These are phyloP conservation scores for Ophiostoma perfectum DNA, from an alignment of 2,329 filamentous ascomycete species.

Conservation along the genomic window DNA sequence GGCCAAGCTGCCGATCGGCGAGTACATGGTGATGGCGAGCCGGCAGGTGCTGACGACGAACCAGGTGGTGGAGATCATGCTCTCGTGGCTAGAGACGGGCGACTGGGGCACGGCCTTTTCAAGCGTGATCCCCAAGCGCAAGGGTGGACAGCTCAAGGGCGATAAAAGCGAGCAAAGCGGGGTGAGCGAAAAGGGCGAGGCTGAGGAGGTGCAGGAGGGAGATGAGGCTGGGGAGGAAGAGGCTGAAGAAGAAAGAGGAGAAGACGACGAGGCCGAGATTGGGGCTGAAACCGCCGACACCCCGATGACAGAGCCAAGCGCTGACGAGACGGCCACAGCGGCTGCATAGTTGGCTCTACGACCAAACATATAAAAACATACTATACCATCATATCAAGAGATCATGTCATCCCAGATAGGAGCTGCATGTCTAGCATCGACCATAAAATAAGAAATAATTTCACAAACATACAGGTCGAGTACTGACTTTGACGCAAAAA, in stretches of 20 bases:
- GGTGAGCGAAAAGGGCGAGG: slow-evolving; percentile 25
- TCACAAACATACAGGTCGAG: background rate
- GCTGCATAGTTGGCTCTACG: background rate
- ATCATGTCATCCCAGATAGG: too few relatives aligned
- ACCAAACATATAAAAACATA: background rate
- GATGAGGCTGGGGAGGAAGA: slow-evolving; percentile 11
- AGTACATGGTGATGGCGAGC: slow-evolving; percentile 87
- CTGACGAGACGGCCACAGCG: background rate
- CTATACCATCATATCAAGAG: background rate
- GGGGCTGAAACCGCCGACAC: background rate
- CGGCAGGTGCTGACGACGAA: slow-evolving; percentile 86
- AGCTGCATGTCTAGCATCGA: background rate
- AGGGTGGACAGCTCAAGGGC: slow-evolving; percentile 63
- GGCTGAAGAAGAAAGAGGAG: slow-evolving; percentile 1
- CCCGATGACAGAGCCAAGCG: background rate
- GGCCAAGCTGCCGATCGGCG: slow-evolving; percentile 87
- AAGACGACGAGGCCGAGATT: slow-evolving; percentile 17
- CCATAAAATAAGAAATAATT: background rate
- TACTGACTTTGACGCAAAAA: too few relatives aligned
- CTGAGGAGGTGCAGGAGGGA: background rate
- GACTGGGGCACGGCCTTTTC: slow-evolving; percentile 91
- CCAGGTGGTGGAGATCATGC: slow-evolving; percentile 95
- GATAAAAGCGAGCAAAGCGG: slow-evolving; percentile 29
- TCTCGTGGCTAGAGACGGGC: slow-evolving; percentile 81
- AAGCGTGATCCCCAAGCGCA: slow-evolving; percentile 82